A percentile compares a stretch with the other conserved stretches of the same genome.
These are phyloP conservation scores for Leucocoprinus birnbaumii DNA, from an alignment of 768 basidiomycete species.

Conservation along the genomic window DNA sequence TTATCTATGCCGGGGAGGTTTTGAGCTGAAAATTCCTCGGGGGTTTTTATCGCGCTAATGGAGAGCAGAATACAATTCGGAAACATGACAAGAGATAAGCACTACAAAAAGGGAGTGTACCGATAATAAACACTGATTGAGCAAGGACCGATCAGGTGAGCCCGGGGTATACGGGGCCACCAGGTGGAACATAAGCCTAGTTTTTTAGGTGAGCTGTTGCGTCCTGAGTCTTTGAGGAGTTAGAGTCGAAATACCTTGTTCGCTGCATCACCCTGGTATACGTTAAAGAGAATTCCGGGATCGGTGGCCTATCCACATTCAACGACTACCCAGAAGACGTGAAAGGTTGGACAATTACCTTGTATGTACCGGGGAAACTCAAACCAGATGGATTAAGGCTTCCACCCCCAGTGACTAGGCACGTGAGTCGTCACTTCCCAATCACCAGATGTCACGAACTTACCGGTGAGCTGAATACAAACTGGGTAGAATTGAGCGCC, in stretches of 20 bases:
- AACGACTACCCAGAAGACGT: not conserved
- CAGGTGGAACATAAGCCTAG: conserved; percentile 29
- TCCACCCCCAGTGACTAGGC: conserved; percentile 31
- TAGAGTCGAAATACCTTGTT: conserved; percentile 24
- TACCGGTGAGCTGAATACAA: conserved; percentile 34
- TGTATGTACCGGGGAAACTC: conserved; percentile 35
- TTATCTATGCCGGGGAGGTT: too few species aligned
- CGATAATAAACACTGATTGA: too few species aligned
- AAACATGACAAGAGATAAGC: too few species aligned
- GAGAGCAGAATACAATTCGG: too few species aligned
- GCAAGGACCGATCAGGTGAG: too few species aligned
- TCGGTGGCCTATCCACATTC: conserved; percentile 25
- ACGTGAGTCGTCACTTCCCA: not conserved
- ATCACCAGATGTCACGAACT: too few species aligned
- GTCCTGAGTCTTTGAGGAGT: not conserved
- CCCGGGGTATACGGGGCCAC: conserved; percentile 23
- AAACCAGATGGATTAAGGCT: conserved; percentile 32
- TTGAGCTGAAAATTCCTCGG: too few species aligned
- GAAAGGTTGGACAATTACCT: conserved; percentile 15
- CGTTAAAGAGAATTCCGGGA: conserved; percentile 32
- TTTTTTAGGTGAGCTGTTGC: not conserved
- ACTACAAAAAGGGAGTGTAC: too few species aligned
- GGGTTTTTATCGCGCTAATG: too few species aligned
- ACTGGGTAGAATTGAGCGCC: conserved; percentile 40
- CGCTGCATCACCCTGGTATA: conserved; percentile 32